A percentile compares a stretch with the other conserved stretches of the same genome.
Evolutionary conservation across 495 filamentous ascomycete genomes (phyloP).

Genomic region (Penicillium egyptiacum): DNA sequence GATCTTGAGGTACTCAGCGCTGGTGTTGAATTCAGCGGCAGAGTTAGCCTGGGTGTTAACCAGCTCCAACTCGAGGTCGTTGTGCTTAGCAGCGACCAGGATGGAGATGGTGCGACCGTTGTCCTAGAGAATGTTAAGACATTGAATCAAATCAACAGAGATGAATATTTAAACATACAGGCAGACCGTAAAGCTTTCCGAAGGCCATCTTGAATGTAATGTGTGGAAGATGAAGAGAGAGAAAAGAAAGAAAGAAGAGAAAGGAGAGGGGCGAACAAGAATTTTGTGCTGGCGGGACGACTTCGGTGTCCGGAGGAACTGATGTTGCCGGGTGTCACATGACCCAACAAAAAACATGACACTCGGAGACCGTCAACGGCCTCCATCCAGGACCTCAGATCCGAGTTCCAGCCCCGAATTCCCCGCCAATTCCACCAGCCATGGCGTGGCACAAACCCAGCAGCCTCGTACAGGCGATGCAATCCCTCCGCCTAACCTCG

Average conservation of each 20-base stretch:
- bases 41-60: constrained; percentile 60
- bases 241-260: constrained; percentile 33
- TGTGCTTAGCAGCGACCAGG: constrained; percentile 91
- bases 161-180: constrained; percentile 57
- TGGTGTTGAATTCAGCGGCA: constrained; percentile 36
- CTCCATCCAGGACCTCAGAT: constrained; percentile 1
- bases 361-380: constrained; percentile 5
- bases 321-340: constrained; percentile 9
- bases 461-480: constrained; percentile 43
- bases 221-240: constrained; percentile 29
- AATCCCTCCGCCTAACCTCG: constrained; percentile 32
- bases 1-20: constrained; percentile 75
- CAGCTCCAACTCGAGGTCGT: constrained; percentile 84
- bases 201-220: constrained; percentile 71
- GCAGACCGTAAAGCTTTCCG: constrained; percentile 90
- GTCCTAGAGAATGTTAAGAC: constrained; percentile 52
- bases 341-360: constrained; percentile 26
- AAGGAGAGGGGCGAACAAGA: constrained; percentile 37
- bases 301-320: constrained; percentile 9
- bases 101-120: constrained; percentile 88
- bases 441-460: constrained; percentile 43
- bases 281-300: constrained; percentile 39
- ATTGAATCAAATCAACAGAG: constrained; percentile 9
- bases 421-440: constrained; percentile 6
- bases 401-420: neutral